These are phyloP conservation scores for Eleusine coracana DNA, from an alignment of 176 grass and related monocot species.

Conservation along the genomic window DNA sequence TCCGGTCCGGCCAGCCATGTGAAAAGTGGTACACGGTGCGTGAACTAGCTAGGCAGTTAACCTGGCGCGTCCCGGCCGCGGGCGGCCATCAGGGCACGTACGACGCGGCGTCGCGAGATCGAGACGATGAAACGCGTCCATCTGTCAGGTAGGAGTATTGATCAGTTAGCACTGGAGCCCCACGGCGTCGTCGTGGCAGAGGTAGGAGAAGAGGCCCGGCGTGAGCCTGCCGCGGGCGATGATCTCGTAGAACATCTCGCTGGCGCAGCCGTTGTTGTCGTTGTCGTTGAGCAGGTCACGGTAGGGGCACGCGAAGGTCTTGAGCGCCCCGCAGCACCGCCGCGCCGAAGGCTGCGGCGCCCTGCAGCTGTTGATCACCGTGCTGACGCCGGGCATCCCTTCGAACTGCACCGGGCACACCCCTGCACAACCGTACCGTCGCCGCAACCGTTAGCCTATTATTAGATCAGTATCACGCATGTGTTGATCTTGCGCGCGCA, in stretches of 20 bases:
- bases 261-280: conserved; percentile 22
- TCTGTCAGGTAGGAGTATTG: background rate
- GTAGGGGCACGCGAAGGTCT: conserved; percentile 35
- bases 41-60: too few species aligned
- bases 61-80: background rate
- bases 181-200: background rate
- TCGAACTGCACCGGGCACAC: conserved; percentile 37
- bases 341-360: background rate
- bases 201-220: conserved; percentile 29
- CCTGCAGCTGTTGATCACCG: background rate
- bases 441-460: background rate
- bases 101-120: background rate
- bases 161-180: background rate
- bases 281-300: conserved; percentile 13
- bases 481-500: too few species aligned
- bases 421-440: background rate
- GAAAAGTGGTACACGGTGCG: background rate
- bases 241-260: conserved; percentile 32
- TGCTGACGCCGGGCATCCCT: background rate
- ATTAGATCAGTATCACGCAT: background rate
- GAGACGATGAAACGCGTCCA: too few species aligned
- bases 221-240: background rate
- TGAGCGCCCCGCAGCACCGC: conserved; percentile 36
- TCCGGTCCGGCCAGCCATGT: background rate
- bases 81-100: too few species aligned